phyloP scores from a whole-genome alignment of 1,284 basidiomycete genomes.

The Cutaneotrichosporon dermatis region DNA sequence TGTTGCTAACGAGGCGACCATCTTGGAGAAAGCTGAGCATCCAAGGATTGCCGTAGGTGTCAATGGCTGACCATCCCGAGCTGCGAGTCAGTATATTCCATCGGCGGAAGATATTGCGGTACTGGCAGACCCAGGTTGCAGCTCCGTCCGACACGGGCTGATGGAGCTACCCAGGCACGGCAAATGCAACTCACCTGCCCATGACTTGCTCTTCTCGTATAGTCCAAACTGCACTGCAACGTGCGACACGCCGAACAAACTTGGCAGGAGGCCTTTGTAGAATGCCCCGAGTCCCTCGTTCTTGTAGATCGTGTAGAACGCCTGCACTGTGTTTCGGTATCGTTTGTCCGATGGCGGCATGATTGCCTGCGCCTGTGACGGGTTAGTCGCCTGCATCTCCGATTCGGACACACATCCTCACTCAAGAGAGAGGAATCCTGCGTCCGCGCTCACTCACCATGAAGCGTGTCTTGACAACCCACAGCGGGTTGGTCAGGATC shows the following conservation, averaged over 20 bases:
- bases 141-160: neutral
- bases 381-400: neutral
- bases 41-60: conserved; percentile 67
- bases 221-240: conserved; percentile 93
- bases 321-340: conserved; percentile 83
- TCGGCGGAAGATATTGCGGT: no score
- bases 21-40: conserved; percentile 84
- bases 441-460: conserved; percentile 62
- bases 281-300: conserved; percentile 79
- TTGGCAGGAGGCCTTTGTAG: conserved; percentile 85
- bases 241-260: conserved; percentile 80
- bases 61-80: conserved; percentile 56
- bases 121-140: neutral
- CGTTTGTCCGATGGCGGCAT: conserved; percentile 66
- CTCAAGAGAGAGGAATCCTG: no score
- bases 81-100: conserved; percentile 12
- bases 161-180: no score
- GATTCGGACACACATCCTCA: no score
- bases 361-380: conserved; percentile 43
- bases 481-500: conserved; percentile 84
- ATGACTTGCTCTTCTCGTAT: conserved; percentile 84
- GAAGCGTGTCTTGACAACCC: conserved; percentile 96
- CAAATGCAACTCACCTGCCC: conserved; percentile 60
- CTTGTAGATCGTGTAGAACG: conserved; percentile 76
- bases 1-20: conserved; percentile 86